Evolutionary conservation across 2,329 filamentous ascomycete species (phyloP), one percentile per base, ranked within the genome.

Genomic region (Ceratocystis diversiconidia): DNA sequence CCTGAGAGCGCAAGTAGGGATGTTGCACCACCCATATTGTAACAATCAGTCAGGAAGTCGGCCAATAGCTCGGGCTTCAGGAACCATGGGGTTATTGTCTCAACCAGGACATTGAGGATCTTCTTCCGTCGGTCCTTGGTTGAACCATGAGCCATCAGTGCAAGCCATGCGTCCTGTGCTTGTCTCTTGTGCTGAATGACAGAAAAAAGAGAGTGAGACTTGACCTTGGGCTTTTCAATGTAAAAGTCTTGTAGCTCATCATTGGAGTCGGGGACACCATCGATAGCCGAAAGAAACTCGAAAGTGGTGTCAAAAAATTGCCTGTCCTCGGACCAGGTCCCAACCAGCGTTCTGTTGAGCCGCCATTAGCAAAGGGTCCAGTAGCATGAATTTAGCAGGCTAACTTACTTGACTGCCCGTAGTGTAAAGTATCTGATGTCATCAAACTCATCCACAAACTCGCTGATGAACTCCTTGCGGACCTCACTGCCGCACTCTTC

Each of bases 11-110:
- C 91, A 22, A 96, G 82, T 3, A 99, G 80, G 3, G 94, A 92
- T 61, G 86, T 90, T 15, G 90, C 88, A 57, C 94, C 94, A 63
- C 92, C 91, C 6, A 86, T 79, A 71, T 96, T 82, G 77, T 95
- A 97, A 36, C 87, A 95, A 76, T 94, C 90, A n/a, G 91, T 96
- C 65, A 99, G 78, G 75, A 97, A 99, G 77, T 99, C 94, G 80
- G 96, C 91, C 43, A 99, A 81, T 50, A 95, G 80, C 72, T 97
- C 92, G 1, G 91, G 88, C 68, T 90, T 89, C 61, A 80, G 82
- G 75, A 97, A 96, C 89, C 90, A 95, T 0, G 92, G 92, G 28
- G 89, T 88, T 70, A 96, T 90, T 43, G 85, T 85, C 52, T 83
- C 83, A 1, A 89, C 85, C 76, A 95, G 87, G 68, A 88, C 82